Evolutionary conservation across 2,329 filamentous ascomycete genomes (phyloP), one percentile per base, ranked within the genome.

Genomic region (Mollisia scopiformis): DNA sequence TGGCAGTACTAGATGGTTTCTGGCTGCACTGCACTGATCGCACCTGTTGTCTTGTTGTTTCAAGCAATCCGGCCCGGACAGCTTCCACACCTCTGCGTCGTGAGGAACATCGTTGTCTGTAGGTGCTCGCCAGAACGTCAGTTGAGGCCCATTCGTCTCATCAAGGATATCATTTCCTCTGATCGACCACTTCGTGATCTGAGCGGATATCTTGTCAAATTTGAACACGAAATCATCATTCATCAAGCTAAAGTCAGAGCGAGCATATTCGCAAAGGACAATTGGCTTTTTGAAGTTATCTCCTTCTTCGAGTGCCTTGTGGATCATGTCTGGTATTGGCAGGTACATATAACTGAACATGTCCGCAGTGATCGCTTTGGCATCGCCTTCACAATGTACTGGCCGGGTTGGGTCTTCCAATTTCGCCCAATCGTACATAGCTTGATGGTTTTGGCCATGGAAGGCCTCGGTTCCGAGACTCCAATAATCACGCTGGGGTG

Each of bases 381-480:
- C 71, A 65, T 86, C 84, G 8, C 80, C 81, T 70, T 86, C 84
- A 63, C 86, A 86, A 65, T 87, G 84, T 2, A 86, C 75, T 1
- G 79, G 79, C 52, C 84, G 74, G n/a, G 77, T 80, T 3, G 77
- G 73, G 66, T 87, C 84, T 37, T 76, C 75, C 0, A 69, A 61
- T 57, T 82, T 82, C 60, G 81, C 79, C 72, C 79, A 84, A 3
- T 83, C 73, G 66, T 87, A 87, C 89, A 92, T 92, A 33, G 83
- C 84, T 49, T 79, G 79, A 68, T 89, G 86, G 69, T 92, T 91
- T 8, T 78, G 76, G 0, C 89, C 89, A 68, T 89, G 91, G 70
- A 90, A 91, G 0, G 88, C 84, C 70, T 92, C 89, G 68, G 92
- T 92, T 0, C 89, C 89, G 0, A 92, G 77, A 50, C 85, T 88